Evolutionary conservation across 2,329 filamentous ascomycete genomes (phyloP).

Genomic region (Cytospora mali): DNA sequence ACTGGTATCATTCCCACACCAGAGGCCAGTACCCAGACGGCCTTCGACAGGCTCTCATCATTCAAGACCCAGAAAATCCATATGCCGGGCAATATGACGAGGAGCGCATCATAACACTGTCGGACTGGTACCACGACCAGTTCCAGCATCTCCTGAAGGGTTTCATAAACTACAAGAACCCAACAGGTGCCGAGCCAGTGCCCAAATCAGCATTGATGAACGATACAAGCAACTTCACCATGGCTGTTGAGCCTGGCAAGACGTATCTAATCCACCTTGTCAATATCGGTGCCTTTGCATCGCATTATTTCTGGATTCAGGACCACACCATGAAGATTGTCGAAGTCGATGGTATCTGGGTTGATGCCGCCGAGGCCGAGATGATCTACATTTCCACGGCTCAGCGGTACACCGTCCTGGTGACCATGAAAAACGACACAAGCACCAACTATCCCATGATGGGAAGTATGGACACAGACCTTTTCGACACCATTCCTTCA

Average conservation of each 20-base stretch:
- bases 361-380: conserved; percentile 59
- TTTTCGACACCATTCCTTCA: conserved; percentile 70
- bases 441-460: conserved; percentile 68
- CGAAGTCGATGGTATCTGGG: conserved; percentile 74
- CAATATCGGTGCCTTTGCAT: conserved; percentile 73
- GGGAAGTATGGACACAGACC: conserved; percentile 66
- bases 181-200: conserved; percentile 64
- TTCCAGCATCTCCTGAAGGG: conserved; percentile 49
- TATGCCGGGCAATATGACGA: conserved; percentile 61
- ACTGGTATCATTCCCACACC: conserved; percentile 78
- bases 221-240: conserved; percentile 63
- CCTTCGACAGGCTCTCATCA: conserved; percentile 63
- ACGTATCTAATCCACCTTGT: conserved; percentile 75
- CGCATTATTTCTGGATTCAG: conserved; percentile 68
- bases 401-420: conserved; percentile 65
- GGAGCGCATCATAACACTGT: conserved; percentile 65
- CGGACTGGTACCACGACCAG: conserved; percentile 71
- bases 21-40: conserved; percentile 72
- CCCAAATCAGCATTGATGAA: conserved; percentile 72
- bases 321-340: conserved; percentile 69
- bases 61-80: conserved; percentile 64
- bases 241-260: conserved; percentile 65
- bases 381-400: conserved; percentile 69
- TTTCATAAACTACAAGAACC: conserved; percentile 58
- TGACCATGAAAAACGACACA: conserved; percentile 66